A percentile compares a stretch with the other conserved stretches of the same genome.
Evolutionary conservation across 768 basidiomycete genomes (phyloP).

Genomic region (Leccinum variicolor): DNA sequence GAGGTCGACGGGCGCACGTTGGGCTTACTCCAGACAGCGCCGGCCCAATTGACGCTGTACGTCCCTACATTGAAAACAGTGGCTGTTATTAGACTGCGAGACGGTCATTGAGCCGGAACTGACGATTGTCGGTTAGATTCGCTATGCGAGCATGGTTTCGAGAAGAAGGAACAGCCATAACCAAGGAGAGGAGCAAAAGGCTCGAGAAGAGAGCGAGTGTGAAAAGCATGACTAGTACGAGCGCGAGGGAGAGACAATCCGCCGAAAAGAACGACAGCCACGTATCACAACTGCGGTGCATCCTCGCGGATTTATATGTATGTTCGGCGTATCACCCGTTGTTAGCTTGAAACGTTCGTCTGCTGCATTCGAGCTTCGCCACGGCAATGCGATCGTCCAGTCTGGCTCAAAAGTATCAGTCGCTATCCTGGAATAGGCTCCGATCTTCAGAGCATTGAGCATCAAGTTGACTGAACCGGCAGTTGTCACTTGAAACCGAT

Average conservation of each 20-base stretch:
- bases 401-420: too few species aligned
- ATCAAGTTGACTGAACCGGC: too few species aligned
- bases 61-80: not conserved
- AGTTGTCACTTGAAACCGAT: too few species aligned
- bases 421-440: too few species aligned
- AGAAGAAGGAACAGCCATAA: not conserved
- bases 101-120: not conserved
- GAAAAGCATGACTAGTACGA: not conserved
- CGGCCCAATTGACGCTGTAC: not conserved
- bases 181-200: not conserved
- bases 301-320: not conserved
- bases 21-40: not conserved
- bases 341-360: not conserved
- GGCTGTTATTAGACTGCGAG: not conserved
- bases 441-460: too few species aligned
- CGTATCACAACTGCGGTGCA: not conserved
- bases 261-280: not conserved
- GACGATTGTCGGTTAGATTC: not conserved
- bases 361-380: not conserved
- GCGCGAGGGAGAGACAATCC: not conserved
- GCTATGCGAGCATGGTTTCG: not conserved
- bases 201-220: not conserved
- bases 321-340: not conserved
- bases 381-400: not conserved
- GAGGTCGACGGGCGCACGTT: not conserved